These are phyloP conservation scores for Phytophthora gonapodyides DNA, from an alignment of 352 stramenopile genomes.

Conservation along the genomic window DNA sequence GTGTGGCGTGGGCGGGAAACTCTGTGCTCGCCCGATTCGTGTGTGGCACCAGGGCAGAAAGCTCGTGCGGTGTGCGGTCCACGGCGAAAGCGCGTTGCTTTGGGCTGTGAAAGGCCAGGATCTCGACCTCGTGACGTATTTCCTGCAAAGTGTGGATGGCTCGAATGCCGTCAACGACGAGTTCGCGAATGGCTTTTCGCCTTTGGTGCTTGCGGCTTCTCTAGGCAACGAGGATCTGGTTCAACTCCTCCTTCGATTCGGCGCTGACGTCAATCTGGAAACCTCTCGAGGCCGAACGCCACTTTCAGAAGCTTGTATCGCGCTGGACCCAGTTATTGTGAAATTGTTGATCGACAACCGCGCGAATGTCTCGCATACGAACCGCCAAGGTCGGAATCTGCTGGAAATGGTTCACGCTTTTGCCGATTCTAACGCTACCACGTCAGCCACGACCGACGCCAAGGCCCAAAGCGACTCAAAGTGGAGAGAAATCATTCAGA, in stretches of 20 bases:
- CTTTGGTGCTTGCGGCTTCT: slow-evolving; percentile 54
- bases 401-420: slow-evolving; percentile 43
- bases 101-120: slow-evolving; percentile 68
- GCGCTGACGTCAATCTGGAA: slow-evolving; percentile 75
- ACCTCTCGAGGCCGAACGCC: slow-evolving; percentile 67
- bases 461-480: slow-evolving; percentile 11
- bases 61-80: slow-evolving; percentile 55
- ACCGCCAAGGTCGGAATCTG: slow-evolving; percentile 59
- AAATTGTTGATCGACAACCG: slow-evolving; percentile 63
- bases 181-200: slow-evolving; percentile 71
- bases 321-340: slow-evolving; percentile 52
- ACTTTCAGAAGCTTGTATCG: slow-evolving; percentile 63
- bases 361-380: slow-evolving; percentile 63
- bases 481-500: slow-evolving; percentile 40
- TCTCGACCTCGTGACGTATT: slow-evolving; percentile 64
- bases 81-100: slow-evolving; percentile 58
- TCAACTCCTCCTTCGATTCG: slow-evolving; percentile 62
- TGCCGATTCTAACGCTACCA: slow-evolving; percentile 13
- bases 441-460: not conserved
- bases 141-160: slow-evolving; percentile 53
- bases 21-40: slow-evolving; percentile 60
- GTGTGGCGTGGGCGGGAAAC: slow-evolving; percentile 57
- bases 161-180: slow-evolving; percentile 51
- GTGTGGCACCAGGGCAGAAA: slow-evolving; percentile 51
- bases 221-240: slow-evolving; percentile 51